Conservation (phyloP, 2,329 filamentous ascomycete genomes). For the Alternaria rosae region DNA sequence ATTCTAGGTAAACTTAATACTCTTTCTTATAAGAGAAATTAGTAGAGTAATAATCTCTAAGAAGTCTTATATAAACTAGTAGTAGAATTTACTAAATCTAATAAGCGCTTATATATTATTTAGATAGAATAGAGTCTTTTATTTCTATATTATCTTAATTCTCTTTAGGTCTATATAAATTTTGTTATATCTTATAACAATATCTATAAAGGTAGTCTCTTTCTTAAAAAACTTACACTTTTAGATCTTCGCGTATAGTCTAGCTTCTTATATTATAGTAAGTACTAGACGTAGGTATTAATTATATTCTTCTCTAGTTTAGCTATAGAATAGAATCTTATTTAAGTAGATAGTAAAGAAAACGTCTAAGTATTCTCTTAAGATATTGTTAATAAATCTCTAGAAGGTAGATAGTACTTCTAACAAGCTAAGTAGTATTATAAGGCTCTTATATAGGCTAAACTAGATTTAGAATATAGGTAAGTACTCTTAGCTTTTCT, state of each 20-base stretch:
- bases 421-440: no score
- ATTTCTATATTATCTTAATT: no score
- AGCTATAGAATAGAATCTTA: background rate
- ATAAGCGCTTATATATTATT: no score
- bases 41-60: background rate
- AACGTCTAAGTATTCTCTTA: background rate
- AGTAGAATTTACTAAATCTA: no score
- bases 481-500: no score
- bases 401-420: background rate
- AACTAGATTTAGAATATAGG: background rate
- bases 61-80: background rate
- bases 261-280: no score
- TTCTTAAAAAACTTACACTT: no score
- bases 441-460: background rate
- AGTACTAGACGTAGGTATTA: background rate
- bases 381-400: conserved; percentile 5
- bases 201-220: no score
- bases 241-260: no score
- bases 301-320: background rate
- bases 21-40: background rate
- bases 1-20: background rate
- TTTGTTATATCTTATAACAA: no score
- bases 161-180: background rate
- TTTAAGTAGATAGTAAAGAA: background rate
- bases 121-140: no score